A percentile compares a stretch with the other conserved stretches of the same genome.
These are phyloP conservation scores for Ustilago shanxiensis DNA, from an alignment of 1,284 basidiomycete genomes.

Conservation along the genomic window DNA sequence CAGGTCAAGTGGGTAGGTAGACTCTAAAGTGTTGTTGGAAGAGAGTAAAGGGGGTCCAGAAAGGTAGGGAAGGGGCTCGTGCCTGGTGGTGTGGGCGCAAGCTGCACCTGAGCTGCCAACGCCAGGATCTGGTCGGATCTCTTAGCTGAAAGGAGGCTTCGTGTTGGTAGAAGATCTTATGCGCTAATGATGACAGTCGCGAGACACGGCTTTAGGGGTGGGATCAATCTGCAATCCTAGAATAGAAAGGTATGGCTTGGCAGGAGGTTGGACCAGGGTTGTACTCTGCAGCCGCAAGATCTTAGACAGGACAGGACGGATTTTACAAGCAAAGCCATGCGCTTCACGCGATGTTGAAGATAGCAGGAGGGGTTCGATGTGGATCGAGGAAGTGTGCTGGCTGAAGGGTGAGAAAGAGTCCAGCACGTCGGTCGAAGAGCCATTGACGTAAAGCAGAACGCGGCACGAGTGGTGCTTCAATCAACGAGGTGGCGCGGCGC, in stretches of 20 bases:
- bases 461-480: not conserved
- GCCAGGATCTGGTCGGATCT: not conserved
- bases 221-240: not conserved
- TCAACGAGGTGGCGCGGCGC: slow-evolving; percentile 7
- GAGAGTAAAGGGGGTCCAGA: not conserved
- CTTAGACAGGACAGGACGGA: not conserved
- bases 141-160: not conserved
- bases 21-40: not conserved
- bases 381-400: not conserved
- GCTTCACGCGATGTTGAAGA: not conserved
- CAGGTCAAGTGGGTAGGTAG: not conserved
- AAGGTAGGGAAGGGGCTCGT: not conserved
- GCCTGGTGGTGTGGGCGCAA: not conserved
- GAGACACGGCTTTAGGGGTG: not conserved
- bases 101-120: not conserved
- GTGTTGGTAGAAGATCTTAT: slow-evolving; percentile 6
- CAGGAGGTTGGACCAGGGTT: not conserved
- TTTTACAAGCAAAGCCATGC: not conserved
- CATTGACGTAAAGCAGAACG: not conserved
- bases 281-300: slow-evolving; percentile 4
- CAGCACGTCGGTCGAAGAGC: not conserved
- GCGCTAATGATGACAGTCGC: not conserved
- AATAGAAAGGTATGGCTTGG: not conserved
- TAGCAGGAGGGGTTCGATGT: not conserved
- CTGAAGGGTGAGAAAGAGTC: not conserved